Percentiles rank a stretch among this genome's conserved stretches.
Conservation (phyloP, 2,329 filamentous ascomycete species). For the Dryadomyces quercus-mongolicae region DNA sequence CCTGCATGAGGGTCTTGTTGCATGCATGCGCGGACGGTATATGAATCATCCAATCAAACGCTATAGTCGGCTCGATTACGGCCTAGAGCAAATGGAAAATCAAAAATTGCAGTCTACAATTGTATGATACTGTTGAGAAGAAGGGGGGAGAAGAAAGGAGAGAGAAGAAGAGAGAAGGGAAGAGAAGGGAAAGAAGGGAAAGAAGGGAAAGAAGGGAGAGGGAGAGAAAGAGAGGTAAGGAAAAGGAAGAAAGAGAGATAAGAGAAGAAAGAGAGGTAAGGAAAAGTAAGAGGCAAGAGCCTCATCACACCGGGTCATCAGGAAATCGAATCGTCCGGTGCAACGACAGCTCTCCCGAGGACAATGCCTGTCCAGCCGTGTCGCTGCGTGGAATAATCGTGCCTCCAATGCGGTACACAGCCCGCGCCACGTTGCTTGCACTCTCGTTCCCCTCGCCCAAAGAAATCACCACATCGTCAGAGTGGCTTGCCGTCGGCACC, state of each 20-base stretch:
- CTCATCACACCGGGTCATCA: conserved; percentile 19
- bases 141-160: neutral
- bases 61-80: neutral
- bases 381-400: conserved; percentile 19
- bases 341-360: neutral
- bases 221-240: neutral
- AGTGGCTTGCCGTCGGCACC: too few species aligned
- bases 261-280: neutral
- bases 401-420: conserved; percentile 29
- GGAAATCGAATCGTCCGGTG: conserved; percentile 29
- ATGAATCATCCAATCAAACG: neutral
- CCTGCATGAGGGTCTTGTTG: neutral
- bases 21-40: neutral
- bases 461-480: neutral
- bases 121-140: neutral
- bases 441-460: conserved; percentile 8
- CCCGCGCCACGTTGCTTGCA: neutral
- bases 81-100: neutral
- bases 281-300: neutral
- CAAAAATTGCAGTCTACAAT: neutral
- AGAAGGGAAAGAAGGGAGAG: neutral
- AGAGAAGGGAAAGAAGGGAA: neutral
- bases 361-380: neutral
- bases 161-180: neutral
- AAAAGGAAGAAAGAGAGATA: neutral